phyloP scores from a whole-genome alignment of 768 basidiomycete genomes.

The Pholiota microspora region DNA sequence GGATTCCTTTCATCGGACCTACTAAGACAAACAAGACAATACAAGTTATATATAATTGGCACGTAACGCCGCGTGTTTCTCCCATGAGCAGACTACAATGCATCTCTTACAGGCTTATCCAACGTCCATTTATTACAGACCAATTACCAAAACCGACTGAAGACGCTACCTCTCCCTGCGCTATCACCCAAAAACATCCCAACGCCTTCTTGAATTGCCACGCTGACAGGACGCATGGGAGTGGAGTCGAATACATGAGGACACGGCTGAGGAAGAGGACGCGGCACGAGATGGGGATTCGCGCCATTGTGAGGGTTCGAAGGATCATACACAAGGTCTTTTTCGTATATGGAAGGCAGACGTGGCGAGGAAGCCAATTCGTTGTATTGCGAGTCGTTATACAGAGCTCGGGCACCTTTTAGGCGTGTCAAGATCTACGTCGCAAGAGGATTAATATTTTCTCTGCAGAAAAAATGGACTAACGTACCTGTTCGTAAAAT shows the following conservation, averaged over 20 bases:
- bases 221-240: conserved; percentile 73
- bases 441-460: background rate
- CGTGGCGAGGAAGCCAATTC: conserved; percentile 49
- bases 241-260: conserved; percentile 78
- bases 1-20: too few relatives aligned
- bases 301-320: conserved; percentile 15
- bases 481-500: conserved; percentile 64
- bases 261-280: conserved; percentile 67
- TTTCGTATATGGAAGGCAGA: conserved; percentile 73
- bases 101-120: too few relatives aligned
- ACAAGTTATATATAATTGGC: too few relatives aligned
- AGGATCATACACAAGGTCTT: conserved; percentile 44
- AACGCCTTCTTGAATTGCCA: conserved; percentile 72
- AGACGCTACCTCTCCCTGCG: conserved; percentile 47
- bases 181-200: conserved; percentile 51
- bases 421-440: conserved; percentile 59
- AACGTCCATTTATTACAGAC: too few relatives aligned
- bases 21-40: too few relatives aligned
- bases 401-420: conserved; percentile 50
- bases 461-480: background rate
- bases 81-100: too few relatives aligned
- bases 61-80: too few relatives aligned
- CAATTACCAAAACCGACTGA: conserved; percentile 60
- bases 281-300: conserved; percentile 42
- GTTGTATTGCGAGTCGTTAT: conserved; percentile 47